A percentile compares a stretch with the other conserved stretches of the same genome.
Evolutionary conservation across 2,329 filamentous ascomycete species (phyloP).

Genomic region (Aspergillus ruber): DNA sequence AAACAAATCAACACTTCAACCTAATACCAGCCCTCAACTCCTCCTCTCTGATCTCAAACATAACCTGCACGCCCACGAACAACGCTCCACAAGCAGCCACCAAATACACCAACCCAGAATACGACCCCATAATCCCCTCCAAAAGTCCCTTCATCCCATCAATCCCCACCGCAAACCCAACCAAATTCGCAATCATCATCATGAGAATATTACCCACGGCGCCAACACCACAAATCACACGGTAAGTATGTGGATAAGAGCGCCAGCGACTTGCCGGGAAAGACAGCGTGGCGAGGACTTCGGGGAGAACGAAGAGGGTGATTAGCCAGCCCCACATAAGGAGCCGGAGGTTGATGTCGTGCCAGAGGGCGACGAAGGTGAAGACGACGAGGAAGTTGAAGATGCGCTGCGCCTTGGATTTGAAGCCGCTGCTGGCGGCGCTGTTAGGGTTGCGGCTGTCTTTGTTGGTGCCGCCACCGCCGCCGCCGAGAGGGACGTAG

Average conservation of each 20-base stretch:
- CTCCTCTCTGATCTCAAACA: conserved; percentile 89
- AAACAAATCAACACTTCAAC: conserved; percentile 62
- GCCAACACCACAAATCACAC: conserved; percentile 72
- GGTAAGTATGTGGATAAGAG: conserved; percentile 62
- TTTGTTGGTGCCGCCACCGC: conserved; percentile 48
- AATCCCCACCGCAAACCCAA: conserved; percentile 87
- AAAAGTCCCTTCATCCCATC: conserved; percentile 78
- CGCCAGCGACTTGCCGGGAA: conserved; percentile 73
- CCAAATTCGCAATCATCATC: conserved; percentile 93
- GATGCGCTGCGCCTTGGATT: conserved; percentile 53
- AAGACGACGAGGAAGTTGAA: conserved; percentile 79
- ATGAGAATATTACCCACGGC: conserved; percentile 79
- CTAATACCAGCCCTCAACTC: conserved; percentile 77
- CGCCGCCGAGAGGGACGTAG: conserved; percentile 83
- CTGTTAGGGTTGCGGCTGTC: conserved; percentile 53
- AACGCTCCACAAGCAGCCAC: conserved; percentile 63
- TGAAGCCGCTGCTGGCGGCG: conserved; percentile 20
- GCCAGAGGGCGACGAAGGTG: conserved; percentile 96
- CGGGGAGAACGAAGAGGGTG: conserved; percentile 86
- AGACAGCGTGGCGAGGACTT: conserved; percentile 63
- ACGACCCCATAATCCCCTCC: conserved; percentile 67
- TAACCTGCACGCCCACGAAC: conserved; percentile 82
- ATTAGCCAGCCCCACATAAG: conserved; percentile 97
- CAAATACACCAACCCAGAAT: conserved; percentile 70
- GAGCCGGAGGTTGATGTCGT: conserved; percentile 86